Conservation (phyloP, 257 asterid genomes). For the Ballota nigra region DNA sequence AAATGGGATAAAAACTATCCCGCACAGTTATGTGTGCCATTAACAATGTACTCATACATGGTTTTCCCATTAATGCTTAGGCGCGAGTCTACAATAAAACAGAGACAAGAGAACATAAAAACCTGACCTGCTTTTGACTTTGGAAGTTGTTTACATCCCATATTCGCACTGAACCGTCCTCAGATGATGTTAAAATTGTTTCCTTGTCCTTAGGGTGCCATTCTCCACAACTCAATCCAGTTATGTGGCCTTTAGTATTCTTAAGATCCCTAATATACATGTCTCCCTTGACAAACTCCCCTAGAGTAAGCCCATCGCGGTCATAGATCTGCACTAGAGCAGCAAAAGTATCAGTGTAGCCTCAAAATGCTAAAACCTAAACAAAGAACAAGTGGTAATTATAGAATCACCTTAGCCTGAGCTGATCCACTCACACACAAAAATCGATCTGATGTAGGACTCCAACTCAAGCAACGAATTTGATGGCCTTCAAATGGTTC, state of each 20-base stretch:
- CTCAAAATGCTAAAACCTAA: neutral
- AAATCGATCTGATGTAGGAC: constrained; percentile 90
- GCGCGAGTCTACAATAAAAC: constrained; percentile 3
- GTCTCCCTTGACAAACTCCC: constrained; percentile 92
- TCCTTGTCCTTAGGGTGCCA: constrained; percentile 93
- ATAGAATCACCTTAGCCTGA: constrained; percentile 78
- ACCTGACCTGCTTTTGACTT: constrained; percentile 89
- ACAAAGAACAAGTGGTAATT: constrained; percentile 9
- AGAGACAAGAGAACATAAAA: constrained; percentile 18
- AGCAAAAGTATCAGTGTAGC: constrained; percentile 22
- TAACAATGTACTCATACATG: neutral
- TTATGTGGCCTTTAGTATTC: constrained; percentile 94
- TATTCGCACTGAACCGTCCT: constrained; percentile 89
- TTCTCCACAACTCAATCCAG: constrained; percentile 96
- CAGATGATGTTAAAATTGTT: constrained; percentile 87
- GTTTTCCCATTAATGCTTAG: neutral
- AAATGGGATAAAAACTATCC: neutral
- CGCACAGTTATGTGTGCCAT: neutral
- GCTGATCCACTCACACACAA: constrained; percentile 98
- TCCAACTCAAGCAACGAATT: constrained; percentile 97
- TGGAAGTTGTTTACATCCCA: constrained; percentile 95
- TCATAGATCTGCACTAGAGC: constrained; percentile 69
- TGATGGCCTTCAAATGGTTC: constrained; percentile 99
- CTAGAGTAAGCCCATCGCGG: constrained; percentile 94
- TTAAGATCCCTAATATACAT: constrained; percentile 97